A percentile compares a stretch with the other conserved stretches of the same genome.
Evolutionary conservation across 257 asterid species (phyloP).

Genomic region (Solanum etuberosum): DNA sequence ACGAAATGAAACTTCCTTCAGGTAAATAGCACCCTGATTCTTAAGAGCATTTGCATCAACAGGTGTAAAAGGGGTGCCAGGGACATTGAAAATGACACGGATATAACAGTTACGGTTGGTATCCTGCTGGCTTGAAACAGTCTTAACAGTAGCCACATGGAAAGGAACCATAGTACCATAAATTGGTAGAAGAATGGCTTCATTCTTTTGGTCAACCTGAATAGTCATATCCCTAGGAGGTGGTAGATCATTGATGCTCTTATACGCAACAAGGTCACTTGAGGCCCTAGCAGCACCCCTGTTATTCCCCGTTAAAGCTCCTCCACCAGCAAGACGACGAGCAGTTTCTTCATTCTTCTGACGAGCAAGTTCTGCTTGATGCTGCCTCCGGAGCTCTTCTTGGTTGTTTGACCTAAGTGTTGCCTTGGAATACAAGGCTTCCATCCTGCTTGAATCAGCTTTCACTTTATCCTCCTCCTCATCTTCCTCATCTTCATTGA

Average conservation of each 20-base stretch:
- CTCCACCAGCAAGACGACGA: conserved; percentile 12
- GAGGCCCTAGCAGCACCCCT: conserved; percentile 6
- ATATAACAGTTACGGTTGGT: conserved; percentile 19
- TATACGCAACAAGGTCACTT: conserved; percentile 14
- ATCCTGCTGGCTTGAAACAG: conserved; percentile 23
- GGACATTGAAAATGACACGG: conserved; percentile 17
- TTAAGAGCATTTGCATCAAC: conserved; percentile 7
- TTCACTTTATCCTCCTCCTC: background rate
- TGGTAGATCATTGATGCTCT: conserved; percentile 15
- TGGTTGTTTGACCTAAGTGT: conserved; percentile 19
- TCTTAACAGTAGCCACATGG: conserved; percentile 18
- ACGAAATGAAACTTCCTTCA: conserved; percentile 19
- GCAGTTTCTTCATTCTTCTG: conserved; percentile 23
- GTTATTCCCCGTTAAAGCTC: background rate
- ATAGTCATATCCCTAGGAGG: conserved; percentile 18
- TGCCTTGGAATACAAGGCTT: conserved; percentile 10
- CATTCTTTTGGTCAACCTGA: conserved; percentile 23
- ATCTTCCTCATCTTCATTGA: conserved; percentile 22
- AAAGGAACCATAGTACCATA: conserved; percentile 21
- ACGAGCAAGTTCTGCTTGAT: conserved; percentile 19
- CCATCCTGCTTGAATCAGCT: background rate
- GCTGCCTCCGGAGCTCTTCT: conserved; percentile 18
- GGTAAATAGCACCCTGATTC: conserved; percentile 8
- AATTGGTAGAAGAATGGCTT: conserved; percentile 15
- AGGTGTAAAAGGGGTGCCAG: conserved; percentile 13